Evolutionary conservation across 2,329 filamentous ascomycete species (phyloP), one percentile per base, ranked within the genome.

Genomic region (Diplodia sapinea): DNA sequence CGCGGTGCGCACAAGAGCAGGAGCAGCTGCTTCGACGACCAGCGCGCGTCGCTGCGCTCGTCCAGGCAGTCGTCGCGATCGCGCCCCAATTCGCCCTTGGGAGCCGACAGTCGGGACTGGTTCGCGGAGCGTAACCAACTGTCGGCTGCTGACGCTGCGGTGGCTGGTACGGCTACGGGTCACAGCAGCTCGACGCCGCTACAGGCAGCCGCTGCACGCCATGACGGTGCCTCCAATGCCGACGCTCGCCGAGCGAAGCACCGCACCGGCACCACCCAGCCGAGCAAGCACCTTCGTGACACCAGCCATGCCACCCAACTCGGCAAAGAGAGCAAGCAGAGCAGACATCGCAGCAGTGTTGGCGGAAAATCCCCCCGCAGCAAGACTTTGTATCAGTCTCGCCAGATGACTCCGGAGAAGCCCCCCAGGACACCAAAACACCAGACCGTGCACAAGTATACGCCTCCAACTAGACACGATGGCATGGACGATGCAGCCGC

Each of bases 1-100:
- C 40, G 31, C 47, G 59, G 59, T 29, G 50, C 50, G 23, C 38
- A 38, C 31, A 33, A 33, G 31, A 67, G 72, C 77, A 76, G 63
- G 67, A 70, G 68, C 54, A 71, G 69, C 51, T 74, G 78, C 68
- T 78, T 74, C 71, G 75, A 74, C 70, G 73, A 76, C 64, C 76
- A 78, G 70, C 76, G 76, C 70, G 77, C 77, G 4, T 77, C 75
- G 3, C 65, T 72, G 56, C 26, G 26, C 26, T 26, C 26, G 26
- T 26, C 26, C 26, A 26, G 3, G 26, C 74, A 69, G 55, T 74
- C 72, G 13, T 52, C 61, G 20, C 64, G 50, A 3, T 69, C 15
- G 68, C 67, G 73, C 73, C 2, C 62, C 9, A n/a, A 17, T 29
- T 49, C 52, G 9, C 65, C 51, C 11, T 66, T 56, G 51, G 59